phyloP scores from a whole-genome alignment of 768 basidiomycete genomes.

The Agrocybe praecox region DNA sequence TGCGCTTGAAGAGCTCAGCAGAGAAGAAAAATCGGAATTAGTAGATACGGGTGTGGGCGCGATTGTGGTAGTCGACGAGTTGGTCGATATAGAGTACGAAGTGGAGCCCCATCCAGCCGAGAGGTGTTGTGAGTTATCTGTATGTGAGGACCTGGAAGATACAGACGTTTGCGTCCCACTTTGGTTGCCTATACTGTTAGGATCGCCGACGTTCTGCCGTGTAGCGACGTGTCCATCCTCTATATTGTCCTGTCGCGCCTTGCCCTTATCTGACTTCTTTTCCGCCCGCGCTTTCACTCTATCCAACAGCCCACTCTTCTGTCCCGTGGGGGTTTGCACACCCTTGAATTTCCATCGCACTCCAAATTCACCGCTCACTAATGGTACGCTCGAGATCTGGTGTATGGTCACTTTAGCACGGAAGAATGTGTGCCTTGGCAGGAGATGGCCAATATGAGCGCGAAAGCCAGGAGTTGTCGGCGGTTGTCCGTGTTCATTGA shows the following conservation, averaged over 20 bases:
- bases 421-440: conserved; percentile 70
- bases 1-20: neutral
- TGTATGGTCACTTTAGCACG: conserved; percentile 62
- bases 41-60: conserved; percentile 3
- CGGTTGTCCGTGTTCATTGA: conserved; percentile 22
- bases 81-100: conserved; percentile 9
- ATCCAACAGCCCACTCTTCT: conserved; percentile 42
- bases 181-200: conserved; percentile 1
- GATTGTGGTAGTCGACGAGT: conserved; percentile 13
- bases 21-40: conserved; percentile 5
- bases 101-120: conserved; percentile 17
- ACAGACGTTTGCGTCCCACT: conserved; percentile 12
- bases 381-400: conserved; percentile 71
- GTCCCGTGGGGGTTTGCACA: conserved; percentile 33
- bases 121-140: conserved; percentile 17
- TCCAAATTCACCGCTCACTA: conserved; percentile 70
- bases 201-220: conserved; percentile 11
- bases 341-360: conserved; percentile 76
- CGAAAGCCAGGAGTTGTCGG: conserved; percentile 39
- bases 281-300: conserved; percentile 27
- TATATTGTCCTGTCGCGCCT: conserved; percentile 18
- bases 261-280: conserved; percentile 25
- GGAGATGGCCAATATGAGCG: conserved; percentile 59
- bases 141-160: conserved; percentile 19
- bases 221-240: conserved; percentile 3